Percentiles rank a stretch among this genome's conserved stretches.
phyloP scores from a whole-genome alignment of 768 basidiomycete genomes.

The Collybia mongolica region DNA sequence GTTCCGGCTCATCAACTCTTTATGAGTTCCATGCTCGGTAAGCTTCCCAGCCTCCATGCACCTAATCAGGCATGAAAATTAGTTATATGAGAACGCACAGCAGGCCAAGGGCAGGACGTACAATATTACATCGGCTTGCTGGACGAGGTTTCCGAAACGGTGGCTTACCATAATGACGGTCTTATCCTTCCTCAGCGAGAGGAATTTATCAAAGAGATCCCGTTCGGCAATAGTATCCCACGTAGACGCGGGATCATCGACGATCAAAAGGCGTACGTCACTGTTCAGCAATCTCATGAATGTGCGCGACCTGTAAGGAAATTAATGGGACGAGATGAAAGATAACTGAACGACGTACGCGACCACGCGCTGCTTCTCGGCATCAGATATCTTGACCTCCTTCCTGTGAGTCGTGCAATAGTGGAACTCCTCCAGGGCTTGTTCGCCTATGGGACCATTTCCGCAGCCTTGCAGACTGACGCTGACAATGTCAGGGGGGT shows the following conservation, averaged over 20 bases:
- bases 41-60: conserved; percentile 44
- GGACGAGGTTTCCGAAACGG: conserved; percentile 48
- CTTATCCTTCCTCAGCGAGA: conserved; percentile 38
- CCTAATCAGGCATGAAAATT: conserved; percentile 18
- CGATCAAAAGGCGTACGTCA: conserved; percentile 44
- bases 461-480: conserved; percentile 27
- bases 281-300: conserved; percentile 42
- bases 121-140: conserved; percentile 52
- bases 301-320: conserved; percentile 36
- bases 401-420: conserved; percentile 24
- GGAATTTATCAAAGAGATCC: conserved; percentile 40
- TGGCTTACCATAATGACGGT: conserved; percentile 61
- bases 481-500: conserved; percentile 25
- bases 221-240: conserved; percentile 56
- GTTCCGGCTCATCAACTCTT: conserved; percentile 28
- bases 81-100: neutral
- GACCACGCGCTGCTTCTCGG: conserved; percentile 48
- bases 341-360: conserved; percentile 34
- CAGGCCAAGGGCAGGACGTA: conserved; percentile 23
- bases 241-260: conserved; percentile 60
- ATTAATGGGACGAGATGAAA: neutral
- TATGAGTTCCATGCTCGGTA: conserved; percentile 40
- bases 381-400: conserved; percentile 35
- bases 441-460: conserved; percentile 20
- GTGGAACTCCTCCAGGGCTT: conserved; percentile 30